Conservation (phyloP, 768 basidiomycete genomes). For the Phylloporus sp. region DNA sequence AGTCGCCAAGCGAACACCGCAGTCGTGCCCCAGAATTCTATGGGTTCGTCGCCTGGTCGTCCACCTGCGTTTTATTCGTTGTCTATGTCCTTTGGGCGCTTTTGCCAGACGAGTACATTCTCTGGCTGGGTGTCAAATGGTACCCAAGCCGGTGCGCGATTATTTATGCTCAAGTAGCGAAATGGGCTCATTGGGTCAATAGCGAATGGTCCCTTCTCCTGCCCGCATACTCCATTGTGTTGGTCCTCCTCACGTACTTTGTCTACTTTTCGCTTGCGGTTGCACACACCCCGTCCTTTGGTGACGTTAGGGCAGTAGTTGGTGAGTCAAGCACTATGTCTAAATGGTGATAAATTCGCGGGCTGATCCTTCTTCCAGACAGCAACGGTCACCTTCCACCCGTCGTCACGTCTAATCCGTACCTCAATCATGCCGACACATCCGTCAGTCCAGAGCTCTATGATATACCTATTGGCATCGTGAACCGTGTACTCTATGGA, state of each 20-base stretch:
- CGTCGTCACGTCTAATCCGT: constrained; percentile 36
- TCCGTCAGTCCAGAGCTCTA: constrained; percentile 62
- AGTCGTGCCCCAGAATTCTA: constrained; percentile 83
- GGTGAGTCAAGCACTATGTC: constrained; percentile 42
- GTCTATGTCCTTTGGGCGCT: constrained; percentile 79
- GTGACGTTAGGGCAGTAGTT: constrained; percentile 60
- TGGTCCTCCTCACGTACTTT: constrained; percentile 72
- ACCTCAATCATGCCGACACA: constrained; percentile 44
- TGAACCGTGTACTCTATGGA: constrained; percentile 69
- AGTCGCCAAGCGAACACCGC: constrained; percentile 42
- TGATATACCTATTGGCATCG: constrained; percentile 78
- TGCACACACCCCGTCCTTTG: constrained; percentile 64
- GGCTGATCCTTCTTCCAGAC: constrained; percentile 41
- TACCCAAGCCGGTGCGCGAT: constrained; percentile 75
- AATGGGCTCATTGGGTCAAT: background rate
- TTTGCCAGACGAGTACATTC: constrained; percentile 67
- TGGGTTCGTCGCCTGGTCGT: constrained; percentile 85
- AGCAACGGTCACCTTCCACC: constrained; percentile 50
- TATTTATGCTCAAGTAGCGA: background rate
- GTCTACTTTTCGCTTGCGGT: constrained; percentile 75
- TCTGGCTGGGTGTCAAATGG: constrained; percentile 69
- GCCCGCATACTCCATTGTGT: constrained; percentile 71
- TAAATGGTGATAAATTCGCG: constrained; percentile 6
- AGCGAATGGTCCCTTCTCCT: constrained; percentile 86
- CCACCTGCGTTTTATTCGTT: constrained; percentile 65